These are phyloP conservation scores for Rhodotorula mucilaginosa DNA, from an alignment of 1,284 basidiomycete species.

Conservation along the genomic window DNA sequence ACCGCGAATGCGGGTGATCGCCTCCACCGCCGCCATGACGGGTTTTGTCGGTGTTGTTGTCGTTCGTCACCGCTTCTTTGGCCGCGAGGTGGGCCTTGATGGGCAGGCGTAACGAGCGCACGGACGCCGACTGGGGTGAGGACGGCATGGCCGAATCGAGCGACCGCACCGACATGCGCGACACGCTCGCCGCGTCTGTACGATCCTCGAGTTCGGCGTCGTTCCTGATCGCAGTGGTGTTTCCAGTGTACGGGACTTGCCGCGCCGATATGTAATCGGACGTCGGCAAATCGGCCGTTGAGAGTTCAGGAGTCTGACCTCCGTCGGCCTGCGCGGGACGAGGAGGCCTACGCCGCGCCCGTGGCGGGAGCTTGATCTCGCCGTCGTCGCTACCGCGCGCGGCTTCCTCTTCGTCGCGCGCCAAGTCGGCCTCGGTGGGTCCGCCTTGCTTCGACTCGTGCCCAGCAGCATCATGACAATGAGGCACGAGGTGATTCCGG, in stretches of 20 bases:
- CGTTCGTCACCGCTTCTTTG: background rate
- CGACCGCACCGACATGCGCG: slow-evolving; percentile 14
- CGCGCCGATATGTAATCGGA: slow-evolving; percentile 21
- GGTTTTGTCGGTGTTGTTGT: background rate
- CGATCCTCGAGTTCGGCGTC: background rate
- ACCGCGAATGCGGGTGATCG: slow-evolving; percentile 15
- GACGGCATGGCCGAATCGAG: slow-evolving; percentile 24
- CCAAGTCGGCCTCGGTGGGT: background rate
- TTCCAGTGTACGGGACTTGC: background rate
- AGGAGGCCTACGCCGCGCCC: background rate
- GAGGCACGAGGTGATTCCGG: background rate
- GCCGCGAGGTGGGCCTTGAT: background rate
- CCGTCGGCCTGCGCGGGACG: slow-evolving; percentile 14
- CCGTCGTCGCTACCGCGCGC: slow-evolving; percentile 7
- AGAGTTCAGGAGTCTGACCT: slow-evolving; percentile 20
- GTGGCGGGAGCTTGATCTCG: background rate
- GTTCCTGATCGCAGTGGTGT: background rate
- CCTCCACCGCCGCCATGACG: background rate
- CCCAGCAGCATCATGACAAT: background rate
- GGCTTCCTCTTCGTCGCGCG: slow-evolving; percentile 13
- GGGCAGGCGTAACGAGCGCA: background rate
- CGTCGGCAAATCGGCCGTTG: slow-evolving; percentile 5
- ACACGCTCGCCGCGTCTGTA: background rate
- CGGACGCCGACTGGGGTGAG: background rate
- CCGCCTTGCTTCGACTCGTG: background rate